A percentile compares a stretch with the other conserved stretches of the same genome.
phyloP scores from a whole-genome alignment of 2,329 filamentous ascomycete genomes.

The Claviceps sp. region DNA sequence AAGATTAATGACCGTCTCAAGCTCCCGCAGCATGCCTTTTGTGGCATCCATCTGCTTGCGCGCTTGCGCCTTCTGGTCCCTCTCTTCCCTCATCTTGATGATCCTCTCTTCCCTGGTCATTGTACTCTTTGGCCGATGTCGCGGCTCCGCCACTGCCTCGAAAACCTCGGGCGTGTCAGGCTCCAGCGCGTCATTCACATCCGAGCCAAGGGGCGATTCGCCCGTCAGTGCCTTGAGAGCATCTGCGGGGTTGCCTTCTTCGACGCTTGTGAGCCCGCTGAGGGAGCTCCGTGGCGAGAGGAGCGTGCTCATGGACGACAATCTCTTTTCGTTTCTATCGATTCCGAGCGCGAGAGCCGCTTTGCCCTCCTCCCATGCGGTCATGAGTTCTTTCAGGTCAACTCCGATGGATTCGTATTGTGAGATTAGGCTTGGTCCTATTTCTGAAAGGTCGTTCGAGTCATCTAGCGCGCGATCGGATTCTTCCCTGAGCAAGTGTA shows the following conservation, averaged over 20 bases:
- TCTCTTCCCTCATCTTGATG: slow-evolving; percentile 74
- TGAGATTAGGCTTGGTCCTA: slow-evolving; percentile 64
- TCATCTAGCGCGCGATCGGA: slow-evolving; percentile 68
- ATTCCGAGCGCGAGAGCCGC: slow-evolving; percentile 70
- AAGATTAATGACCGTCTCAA: slow-evolving; percentile 73
- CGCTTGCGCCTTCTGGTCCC: slow-evolving; percentile 56
- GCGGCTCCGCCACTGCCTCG: slow-evolving; percentile 68
- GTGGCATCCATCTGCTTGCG: slow-evolving; percentile 69
- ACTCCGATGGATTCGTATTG: slow-evolving; percentile 93
- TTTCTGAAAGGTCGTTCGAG: slow-evolving; percentile 56
- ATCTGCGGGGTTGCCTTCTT: slow-evolving; percentile 35
- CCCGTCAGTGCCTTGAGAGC: slow-evolving; percentile 71
- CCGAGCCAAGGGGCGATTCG: slow-evolving; percentile 42
- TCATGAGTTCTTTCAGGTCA: slow-evolving; percentile 67
- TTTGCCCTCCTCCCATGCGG: slow-evolving; percentile 80
- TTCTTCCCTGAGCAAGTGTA: slow-evolving; percentile 83
- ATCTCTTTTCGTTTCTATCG: slow-evolving; percentile 61
- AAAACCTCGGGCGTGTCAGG: slow-evolving; percentile 69
- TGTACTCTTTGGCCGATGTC: slow-evolving; percentile 44
- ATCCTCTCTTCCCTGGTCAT: slow-evolving; percentile 81
- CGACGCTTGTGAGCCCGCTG: slow-evolving; percentile 52
- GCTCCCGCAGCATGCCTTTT: slow-evolving; percentile 79
- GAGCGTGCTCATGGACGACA: slow-evolving; percentile 47
- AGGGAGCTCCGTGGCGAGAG: slow-evolving; percentile 49
- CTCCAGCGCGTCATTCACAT: slow-evolving; percentile 41